phyloP scores from a whole-genome alignment of 805 yeast genomes.

The Yarrowia bubula region DNA sequence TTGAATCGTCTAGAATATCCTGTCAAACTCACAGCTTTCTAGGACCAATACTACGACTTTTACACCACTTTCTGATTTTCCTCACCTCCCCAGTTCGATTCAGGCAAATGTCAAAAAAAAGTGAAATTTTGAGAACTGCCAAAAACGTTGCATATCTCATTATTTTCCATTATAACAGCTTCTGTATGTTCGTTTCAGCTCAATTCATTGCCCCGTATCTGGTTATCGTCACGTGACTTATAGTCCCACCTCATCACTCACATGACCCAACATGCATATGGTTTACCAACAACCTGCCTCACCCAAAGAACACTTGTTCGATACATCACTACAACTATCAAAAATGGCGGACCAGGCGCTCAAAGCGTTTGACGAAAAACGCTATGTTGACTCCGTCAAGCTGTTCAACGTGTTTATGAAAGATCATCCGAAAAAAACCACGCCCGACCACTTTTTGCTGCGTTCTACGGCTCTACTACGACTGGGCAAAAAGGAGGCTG shows the following conservation, averaged over 20 bases:
- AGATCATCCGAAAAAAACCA: slow-evolving; percentile 26
- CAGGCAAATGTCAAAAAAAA: too few species aligned
- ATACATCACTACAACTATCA: neutral
- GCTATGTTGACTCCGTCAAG: slow-evolving; percentile 28
- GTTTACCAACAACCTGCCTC: neutral
- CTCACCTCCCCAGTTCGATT: too few species aligned
- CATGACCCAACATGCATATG: neutral
- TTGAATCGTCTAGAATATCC: too few species aligned
- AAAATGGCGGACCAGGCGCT: neutral
- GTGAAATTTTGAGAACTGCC: too few species aligned
- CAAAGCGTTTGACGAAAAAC: slow-evolving; percentile 24
- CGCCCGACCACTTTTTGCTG: slow-evolving; percentile 27
- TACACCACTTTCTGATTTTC: too few species aligned
- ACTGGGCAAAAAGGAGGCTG: slow-evolving; percentile 28
- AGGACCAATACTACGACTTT: too few species aligned
- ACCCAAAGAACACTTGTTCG: neutral
- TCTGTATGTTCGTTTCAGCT: too few species aligned
- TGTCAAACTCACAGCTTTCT: too few species aligned
- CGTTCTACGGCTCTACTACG: slow-evolving; percentile 32
- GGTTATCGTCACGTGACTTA: neutral
- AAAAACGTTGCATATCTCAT: too few species aligned
- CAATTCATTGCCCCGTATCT: too few species aligned
- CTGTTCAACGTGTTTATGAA: slow-evolving; percentile 24
- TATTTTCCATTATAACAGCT: too few species aligned
- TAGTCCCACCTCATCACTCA: neutral